Evolutionary conservation across 805 yeast species (phyloP).

Genomic region (Candida lessepsii): DNA sequence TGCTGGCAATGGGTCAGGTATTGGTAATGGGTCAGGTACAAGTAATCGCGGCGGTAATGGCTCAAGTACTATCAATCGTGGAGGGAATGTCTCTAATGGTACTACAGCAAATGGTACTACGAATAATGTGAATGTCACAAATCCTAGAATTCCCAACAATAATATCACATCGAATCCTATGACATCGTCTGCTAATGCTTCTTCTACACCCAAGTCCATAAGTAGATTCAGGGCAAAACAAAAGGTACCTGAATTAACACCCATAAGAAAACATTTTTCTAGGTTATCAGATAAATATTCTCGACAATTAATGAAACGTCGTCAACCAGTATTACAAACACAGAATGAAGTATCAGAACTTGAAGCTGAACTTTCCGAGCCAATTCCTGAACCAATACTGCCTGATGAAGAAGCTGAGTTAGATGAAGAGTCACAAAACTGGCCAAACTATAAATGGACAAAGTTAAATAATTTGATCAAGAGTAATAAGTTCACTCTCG

Average conservation of each 20-base stretch:
- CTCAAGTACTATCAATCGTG: too few relatives aligned
- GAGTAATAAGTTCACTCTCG: conserved; percentile 25
- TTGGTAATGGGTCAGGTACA: not conserved
- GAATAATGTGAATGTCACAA: not conserved
- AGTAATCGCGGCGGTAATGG: not conserved
- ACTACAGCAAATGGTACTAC: not conserved
- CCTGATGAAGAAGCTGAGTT: conserved; percentile 7
- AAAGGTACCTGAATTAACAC: conserved; percentile 10
- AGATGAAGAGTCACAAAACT: conserved; percentile 11
- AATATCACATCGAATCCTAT: not conserved
- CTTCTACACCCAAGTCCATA: not conserved
- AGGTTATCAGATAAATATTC: conserved; percentile 22
- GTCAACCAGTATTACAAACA: conserved; percentile 3
- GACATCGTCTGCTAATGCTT: not conserved
- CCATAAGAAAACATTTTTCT: conserved; percentile 14
- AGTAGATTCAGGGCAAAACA: not conserved
- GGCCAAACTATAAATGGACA: conserved; percentile 35
- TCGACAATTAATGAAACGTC: conserved; percentile 15
- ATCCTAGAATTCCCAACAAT: not conserved
- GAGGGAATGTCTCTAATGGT: not conserved
- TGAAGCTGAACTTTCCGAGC: not conserved
- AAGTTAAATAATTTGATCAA: conserved; percentile 28
- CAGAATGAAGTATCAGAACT: conserved; percentile 5
- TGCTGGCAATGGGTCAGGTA: not conserved
- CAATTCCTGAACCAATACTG: conserved; percentile 7